A percentile compares a stretch with the other conserved stretches of the same genome.
phyloP scores from a whole-genome alignment of 768 basidiomycete species.

The Suillus spraguei region DNA sequence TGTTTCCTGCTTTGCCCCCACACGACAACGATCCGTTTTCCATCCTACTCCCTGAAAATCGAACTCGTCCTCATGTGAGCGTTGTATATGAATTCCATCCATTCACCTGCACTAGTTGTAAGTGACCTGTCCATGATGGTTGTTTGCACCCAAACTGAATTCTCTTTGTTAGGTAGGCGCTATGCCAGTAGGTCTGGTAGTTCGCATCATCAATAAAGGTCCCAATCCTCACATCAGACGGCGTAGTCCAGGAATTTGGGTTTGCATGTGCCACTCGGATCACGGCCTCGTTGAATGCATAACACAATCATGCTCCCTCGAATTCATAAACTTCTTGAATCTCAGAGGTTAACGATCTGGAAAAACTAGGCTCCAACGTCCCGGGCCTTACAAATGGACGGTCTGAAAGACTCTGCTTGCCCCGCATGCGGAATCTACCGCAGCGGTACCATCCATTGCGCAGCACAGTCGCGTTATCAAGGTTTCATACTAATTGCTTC shows the following conservation, averaged over 20 bases:
- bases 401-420: conserved; percentile 18
- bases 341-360: conserved; percentile 33
- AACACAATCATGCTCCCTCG: no score
- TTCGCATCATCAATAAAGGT: conserved; percentile 11
- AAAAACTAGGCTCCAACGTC: conserved; percentile 23
- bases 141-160: not conserved
- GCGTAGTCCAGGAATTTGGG: conserved; percentile 41
- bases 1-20: not conserved
- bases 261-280: conserved; percentile 21
- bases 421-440: conserved; percentile 20
- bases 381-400: no score
- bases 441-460: conserved; percentile 30
- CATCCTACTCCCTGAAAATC: not conserved
- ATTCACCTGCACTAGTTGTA: conserved; percentile 6
- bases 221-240: conserved; percentile 27
- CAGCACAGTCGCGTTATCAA: not conserved
- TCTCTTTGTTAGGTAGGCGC: conserved; percentile 40
- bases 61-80: not conserved
- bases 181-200: conserved; percentile 46
- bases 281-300: no score
- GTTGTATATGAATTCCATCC: not conserved
- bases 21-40: not conserved
- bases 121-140: not conserved
- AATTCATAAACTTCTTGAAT: conserved; percentile 11
- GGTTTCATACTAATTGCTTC: not conserved